Conservation (phyloP, 306 rosid genomes). For the Trifolium pratense region DNA sequence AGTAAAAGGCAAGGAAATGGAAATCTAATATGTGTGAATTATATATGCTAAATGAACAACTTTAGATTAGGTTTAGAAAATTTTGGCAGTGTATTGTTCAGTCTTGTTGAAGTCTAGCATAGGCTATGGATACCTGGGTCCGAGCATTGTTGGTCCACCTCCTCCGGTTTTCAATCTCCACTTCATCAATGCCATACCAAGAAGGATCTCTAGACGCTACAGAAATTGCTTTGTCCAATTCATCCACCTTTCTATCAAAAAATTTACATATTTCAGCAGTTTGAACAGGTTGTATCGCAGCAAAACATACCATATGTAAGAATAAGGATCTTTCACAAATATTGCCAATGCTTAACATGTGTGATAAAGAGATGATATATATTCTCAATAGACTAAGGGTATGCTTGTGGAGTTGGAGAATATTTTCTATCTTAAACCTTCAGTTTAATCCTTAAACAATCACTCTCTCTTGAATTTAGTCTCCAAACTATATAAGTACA, state of each 20-base stretch:
- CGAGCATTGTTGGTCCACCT: constrained; percentile 89
- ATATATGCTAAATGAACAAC: not conserved
- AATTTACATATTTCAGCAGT: constrained; percentile 68
- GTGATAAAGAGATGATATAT: not conserved
- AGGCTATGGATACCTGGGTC: constrained; percentile 66
- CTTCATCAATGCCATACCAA: constrained; percentile 85
- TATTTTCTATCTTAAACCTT: not conserved
- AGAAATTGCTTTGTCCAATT: constrained; percentile 87
- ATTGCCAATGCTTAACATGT: constrained; percentile 1
- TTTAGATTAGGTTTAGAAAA: constrained; percentile 7
- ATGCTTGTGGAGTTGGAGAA: constrained; percentile 13
- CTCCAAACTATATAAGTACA: too few relatives aligned
- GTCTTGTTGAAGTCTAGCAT: constrained; percentile 37
- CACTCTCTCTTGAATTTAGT: too few relatives aligned
- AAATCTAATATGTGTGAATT: not conserved
- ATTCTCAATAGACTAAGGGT: not conserved
- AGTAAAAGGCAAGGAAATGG: constrained; percentile 19
- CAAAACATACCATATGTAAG: constrained; percentile 4
- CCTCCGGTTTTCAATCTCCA: constrained; percentile 89
- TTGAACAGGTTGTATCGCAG: constrained; percentile 34
- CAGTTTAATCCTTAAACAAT: not conserved
- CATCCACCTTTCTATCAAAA: constrained; percentile 98
- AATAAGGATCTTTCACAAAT: constrained; percentile 23
- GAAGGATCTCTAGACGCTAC: constrained; percentile 94
- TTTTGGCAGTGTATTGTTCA: constrained; percentile 13